Evolutionary conservation across 2,329 filamentous ascomycete genomes (phyloP).

Genomic region (Monilinia laxa): DNA sequence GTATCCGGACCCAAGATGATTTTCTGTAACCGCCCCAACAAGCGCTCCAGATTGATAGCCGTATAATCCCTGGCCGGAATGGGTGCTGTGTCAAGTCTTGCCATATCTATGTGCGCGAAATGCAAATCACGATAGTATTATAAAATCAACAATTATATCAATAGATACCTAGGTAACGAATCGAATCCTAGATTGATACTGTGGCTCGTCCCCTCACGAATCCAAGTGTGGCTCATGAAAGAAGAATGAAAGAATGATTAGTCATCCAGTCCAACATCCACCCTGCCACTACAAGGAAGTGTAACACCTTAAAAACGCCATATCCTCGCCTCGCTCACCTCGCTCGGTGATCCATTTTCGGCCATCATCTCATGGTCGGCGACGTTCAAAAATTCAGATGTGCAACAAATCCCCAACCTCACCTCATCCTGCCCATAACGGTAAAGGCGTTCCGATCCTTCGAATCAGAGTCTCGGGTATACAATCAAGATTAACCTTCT

Average conservation of each 20-base stretch:
- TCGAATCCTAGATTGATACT: conserved; percentile 3
- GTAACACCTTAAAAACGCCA: conserved; percentile 2
- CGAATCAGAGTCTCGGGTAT: conserved; percentile 17
- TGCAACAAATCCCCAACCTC: conserved; percentile 8
- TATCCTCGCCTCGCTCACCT: background rate
- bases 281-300: background rate
- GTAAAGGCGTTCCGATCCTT: background rate
- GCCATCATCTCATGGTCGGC: conserved; percentile 2
- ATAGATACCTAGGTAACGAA: background rate
- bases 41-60: conserved; percentile 54
- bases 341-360: background rate
- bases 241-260: background rate
- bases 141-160: background rate
- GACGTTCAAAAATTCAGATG: conserved; percentile 10
- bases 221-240: conserved; percentile 10
- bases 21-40: conserved; percentile 65
- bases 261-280: background rate
- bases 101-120: conserved; percentile 30
- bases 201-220: background rate
- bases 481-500: background rate
- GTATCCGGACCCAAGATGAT: conserved; percentile 62
- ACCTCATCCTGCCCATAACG: background rate
- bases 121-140: conserved; percentile 1
- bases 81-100: conserved; percentile 32
- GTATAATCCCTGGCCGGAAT: conserved; percentile 29